Evolutionary conservation across 805 yeast genomes (phyloP).

Genomic region (Starmerella powellii): DNA sequence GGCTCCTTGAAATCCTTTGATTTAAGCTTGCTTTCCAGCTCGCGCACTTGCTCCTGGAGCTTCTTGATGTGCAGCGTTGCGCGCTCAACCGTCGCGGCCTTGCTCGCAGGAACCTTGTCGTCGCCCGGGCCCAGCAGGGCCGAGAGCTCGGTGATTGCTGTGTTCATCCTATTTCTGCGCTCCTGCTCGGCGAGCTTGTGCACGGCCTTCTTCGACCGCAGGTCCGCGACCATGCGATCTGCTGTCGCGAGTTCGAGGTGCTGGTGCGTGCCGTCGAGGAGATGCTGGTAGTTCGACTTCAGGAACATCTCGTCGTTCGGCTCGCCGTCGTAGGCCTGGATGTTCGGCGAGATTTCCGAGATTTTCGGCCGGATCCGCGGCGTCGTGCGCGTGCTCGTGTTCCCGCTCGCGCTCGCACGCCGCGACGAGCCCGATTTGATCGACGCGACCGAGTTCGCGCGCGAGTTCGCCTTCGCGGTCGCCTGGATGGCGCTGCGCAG

Average conservation of each 20-base stretch:
- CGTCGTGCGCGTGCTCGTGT: conserved; percentile 14
- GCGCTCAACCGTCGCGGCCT: conserved; percentile 90
- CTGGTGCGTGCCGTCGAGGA: conserved; percentile 34
- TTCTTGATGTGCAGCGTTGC: conserved; percentile 59
- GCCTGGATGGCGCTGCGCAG: conserved; percentile 18
- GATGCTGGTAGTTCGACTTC: conserved; percentile 35
- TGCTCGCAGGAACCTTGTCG: conserved; percentile 34
- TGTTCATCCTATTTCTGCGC: conserved; percentile 81
- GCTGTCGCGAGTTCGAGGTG: conserved; percentile 35
- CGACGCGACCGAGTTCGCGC: background rate
- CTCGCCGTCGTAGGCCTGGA: background rate
- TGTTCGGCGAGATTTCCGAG: conserved; percentile 8
- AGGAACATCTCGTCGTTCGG: conserved; percentile 25
- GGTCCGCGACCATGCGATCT: conserved; percentile 30
- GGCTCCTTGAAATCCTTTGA: background rate
- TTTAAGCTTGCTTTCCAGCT: conserved; percentile 24
- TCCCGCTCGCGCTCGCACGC: conserved; percentile 11
- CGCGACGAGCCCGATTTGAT: conserved; percentile 5
- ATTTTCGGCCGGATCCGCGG: conserved; percentile 18
- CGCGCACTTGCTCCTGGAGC: conserved; percentile 28
- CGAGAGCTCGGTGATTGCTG: conserved; percentile 68
- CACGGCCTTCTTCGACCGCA: conserved; percentile 45
- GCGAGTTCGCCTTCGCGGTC: conserved; percentile 10
- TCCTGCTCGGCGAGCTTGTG: conserved; percentile 97
- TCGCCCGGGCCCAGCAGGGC: conserved; percentile 42